Conservation (phyloP, 345 rosid genomes). For the Sonneratia caseolaris region DNA sequence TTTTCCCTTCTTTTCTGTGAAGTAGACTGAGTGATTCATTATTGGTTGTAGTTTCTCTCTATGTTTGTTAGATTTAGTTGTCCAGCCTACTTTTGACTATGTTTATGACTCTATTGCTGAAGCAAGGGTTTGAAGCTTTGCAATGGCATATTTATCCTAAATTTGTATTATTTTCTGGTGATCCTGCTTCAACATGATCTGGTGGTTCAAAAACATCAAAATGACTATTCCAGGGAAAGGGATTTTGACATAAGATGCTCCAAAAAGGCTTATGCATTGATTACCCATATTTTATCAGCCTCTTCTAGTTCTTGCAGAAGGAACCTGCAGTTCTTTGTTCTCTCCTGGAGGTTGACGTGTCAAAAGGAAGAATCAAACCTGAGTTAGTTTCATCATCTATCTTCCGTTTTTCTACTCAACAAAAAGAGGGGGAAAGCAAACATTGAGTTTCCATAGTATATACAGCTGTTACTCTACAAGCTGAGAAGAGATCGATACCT, state of each 20-base stretch:
- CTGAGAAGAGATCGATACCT: too few relatives aligned
- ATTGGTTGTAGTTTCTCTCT: neutral
- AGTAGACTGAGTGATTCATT: slow-evolving; percentile 7
- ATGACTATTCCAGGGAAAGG: neutral
- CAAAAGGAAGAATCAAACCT: too few relatives aligned
- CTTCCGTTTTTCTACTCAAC: too few relatives aligned
- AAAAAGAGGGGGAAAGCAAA: too few relatives aligned
- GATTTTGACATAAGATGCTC: neutral
- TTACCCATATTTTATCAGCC: too few relatives aligned
- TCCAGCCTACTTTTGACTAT: neutral
- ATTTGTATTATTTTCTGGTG: neutral
- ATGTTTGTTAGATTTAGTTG: neutral
- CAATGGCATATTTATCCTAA: neutral
- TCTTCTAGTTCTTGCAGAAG: too few relatives aligned
- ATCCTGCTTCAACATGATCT: neutral
- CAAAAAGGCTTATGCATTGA: too few relatives aligned
- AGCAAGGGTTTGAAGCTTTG: neutral
- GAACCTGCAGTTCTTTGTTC: too few relatives aligned
- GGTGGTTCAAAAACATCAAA: neutral
- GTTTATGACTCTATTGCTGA: neutral
- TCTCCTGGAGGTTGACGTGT: too few relatives aligned
- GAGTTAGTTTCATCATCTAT: too few relatives aligned
- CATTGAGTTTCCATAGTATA: too few relatives aligned
- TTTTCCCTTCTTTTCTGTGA: slow-evolving; percentile 12
- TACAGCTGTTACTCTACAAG: too few relatives aligned